phyloP scores from a whole-genome alignment of 495 filamentous ascomycete genomes.

The Aspergillus panamensis region DNA sequence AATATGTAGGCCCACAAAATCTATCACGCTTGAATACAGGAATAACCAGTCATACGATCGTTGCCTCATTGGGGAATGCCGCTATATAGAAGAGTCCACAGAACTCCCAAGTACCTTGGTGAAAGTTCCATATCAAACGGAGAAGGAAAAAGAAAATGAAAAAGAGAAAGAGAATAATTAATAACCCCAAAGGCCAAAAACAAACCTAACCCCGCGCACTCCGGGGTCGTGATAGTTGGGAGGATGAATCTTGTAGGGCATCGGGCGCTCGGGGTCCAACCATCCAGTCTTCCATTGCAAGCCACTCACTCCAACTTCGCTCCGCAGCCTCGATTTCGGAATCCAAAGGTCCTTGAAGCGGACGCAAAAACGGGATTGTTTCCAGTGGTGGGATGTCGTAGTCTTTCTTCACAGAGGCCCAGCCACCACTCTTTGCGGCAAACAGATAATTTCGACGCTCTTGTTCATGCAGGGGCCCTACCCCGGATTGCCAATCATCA shows the following conservation, averaged over 20 bases:
- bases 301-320: slow-evolving; percentile 56
- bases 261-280: slow-evolving; percentile 60
- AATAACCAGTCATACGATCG: slow-evolving; percentile 17
- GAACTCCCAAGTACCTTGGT: slow-evolving; percentile 18
- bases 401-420: slow-evolving; percentile 79
- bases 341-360: slow-evolving; percentile 68
- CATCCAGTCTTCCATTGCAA: slow-evolving; percentile 52
- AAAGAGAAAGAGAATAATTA: slow-evolving; percentile 2
- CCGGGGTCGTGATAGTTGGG: slow-evolving; percentile 36
- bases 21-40: slow-evolving; percentile 15
- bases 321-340: slow-evolving; percentile 83
- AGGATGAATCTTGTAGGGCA: slow-evolving; percentile 44
- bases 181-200: slow-evolving; percentile 9
- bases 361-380: slow-evolving; percentile 79
- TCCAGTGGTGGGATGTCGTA: slow-evolving; percentile 84
- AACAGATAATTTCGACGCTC: slow-evolving; percentile 94
- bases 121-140: slow-evolving; percentile 7
- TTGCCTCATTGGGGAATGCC: slow-evolving; percentile 18
- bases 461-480: slow-evolving; percentile 80
- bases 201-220: slow-evolving; percentile 31
- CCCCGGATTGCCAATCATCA: slow-evolving; percentile 76
- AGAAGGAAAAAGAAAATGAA: background rate
- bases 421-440: slow-evolving; percentile 85
- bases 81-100: slow-evolving; percentile 11
- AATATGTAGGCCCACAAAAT: slow-evolving; percentile 10